Evolutionary conservation across 2,329 filamentous ascomycete genomes (phyloP).

Genomic region (Chaetomium strumarium): DNA sequence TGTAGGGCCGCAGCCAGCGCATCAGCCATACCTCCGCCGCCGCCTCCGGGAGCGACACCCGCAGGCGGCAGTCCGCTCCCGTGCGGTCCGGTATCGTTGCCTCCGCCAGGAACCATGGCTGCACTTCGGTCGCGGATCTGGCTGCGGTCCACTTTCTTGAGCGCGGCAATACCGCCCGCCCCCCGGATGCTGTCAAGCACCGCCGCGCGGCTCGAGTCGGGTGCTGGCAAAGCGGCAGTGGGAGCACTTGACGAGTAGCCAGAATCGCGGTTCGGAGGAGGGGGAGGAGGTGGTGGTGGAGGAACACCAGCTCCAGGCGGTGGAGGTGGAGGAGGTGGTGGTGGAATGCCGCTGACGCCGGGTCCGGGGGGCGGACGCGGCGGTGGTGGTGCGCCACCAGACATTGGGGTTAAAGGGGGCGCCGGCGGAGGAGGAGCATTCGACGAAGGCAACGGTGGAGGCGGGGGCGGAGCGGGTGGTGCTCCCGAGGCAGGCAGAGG

Average conservation of each 20-base stretch:
- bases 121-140: conserved; percentile 68
- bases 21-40: conserved; percentile 69
- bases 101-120: conserved; percentile 51
- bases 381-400: conserved; percentile 39
- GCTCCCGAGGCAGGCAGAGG: conserved; percentile 26
- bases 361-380: conserved; percentile 38
- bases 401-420: conserved; percentile 33
- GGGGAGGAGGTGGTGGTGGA: too few species aligned
- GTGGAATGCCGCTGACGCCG: conserved; percentile 28
- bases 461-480: conserved; percentile 29
- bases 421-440: conserved; percentile 35
- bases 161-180: conserved; percentile 57
- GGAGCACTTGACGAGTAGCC: conserved; percentile 52
- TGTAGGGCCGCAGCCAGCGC: conserved; percentile 72
- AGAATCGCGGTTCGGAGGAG: conserved; percentile 52
- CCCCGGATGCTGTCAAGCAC: conserved; percentile 68
- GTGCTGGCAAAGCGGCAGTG: conserved; percentile 36
- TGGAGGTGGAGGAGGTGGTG: conserved; percentile 51
- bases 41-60: conserved; percentile 44
- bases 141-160: conserved; percentile 69
- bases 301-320: too few species aligned
- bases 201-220: conserved; percentile 48
- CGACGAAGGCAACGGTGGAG: conserved; percentile 30
- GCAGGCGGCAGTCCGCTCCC: conserved; percentile 48
- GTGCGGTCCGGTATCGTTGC: conserved; percentile 43